Conservation (phyloP, 192 early-diverging fungal genomes). For the Linnemannia schmuckeri region DNA sequence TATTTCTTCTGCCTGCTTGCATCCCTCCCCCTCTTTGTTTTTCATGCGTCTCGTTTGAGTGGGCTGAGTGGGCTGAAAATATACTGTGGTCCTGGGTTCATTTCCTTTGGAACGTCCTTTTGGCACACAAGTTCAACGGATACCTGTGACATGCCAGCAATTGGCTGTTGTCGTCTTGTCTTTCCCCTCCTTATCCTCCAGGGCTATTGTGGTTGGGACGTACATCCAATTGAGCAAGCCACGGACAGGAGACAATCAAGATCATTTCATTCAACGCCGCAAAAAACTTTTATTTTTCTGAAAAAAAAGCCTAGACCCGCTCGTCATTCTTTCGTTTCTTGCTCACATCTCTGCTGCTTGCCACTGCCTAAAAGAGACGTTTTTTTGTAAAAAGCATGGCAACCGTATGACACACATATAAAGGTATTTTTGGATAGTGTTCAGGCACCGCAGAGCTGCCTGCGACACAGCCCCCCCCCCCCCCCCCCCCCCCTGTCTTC, state of each 20-base stretch:
- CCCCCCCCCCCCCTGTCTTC: background rate
- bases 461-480: background rate
- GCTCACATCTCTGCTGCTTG: background rate
- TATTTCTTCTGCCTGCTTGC: background rate
- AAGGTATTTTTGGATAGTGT: background rate
- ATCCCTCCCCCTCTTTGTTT: background rate
- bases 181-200: background rate
- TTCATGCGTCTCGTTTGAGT: background rate
- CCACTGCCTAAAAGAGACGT: background rate
- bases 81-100: background rate
- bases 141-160: background rate
- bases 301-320: background rate
- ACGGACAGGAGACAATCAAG: background rate
- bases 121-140: background rate
- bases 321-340: background rate
- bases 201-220: background rate
- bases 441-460: background rate
- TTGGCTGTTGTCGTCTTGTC: background rate
- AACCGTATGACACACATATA: background rate
- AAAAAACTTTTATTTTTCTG: no score
- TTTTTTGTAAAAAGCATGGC: background rate
- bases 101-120: background rate
- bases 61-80: conserved; percentile 6
- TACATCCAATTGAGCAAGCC: background rate
- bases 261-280: no score